These are phyloP conservation scores for Asterella californica DNA, from an alignment of 225 moss, liverwort and hornwort species.

Conservation along the genomic window DNA sequence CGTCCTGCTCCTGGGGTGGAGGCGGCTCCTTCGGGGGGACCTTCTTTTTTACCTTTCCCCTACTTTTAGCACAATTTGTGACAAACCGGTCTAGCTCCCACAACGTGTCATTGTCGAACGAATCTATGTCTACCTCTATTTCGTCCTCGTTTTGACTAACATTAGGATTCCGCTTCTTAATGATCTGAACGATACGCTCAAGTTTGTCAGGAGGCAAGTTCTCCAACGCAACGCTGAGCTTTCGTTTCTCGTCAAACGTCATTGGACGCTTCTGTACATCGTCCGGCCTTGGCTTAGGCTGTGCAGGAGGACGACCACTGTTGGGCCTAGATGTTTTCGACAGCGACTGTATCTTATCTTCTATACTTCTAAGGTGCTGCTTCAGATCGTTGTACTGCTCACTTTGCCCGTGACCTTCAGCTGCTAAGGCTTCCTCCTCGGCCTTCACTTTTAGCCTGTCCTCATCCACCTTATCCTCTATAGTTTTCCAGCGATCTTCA, in stretches of 20 bases:
- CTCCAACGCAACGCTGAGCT: conserved; percentile 40
- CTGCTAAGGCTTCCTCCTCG: conserved; percentile 42
- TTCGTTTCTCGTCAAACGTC: conserved; percentile 50
- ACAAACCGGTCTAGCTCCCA: conserved; percentile 61
- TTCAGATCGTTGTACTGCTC: conserved; percentile 42
- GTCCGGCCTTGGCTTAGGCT: conserved; percentile 35
- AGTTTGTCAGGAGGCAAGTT: conserved; percentile 33
- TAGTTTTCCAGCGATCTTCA: conserved; percentile 44
- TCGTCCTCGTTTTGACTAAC: conserved; percentile 31
- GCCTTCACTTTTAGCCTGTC: conserved; percentile 40
- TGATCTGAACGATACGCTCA: conserved; percentile 40
- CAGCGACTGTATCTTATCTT: conserved; percentile 39
- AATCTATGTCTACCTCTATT: conserved; percentile 43
- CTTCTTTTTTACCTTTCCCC: conserved; percentile 47
- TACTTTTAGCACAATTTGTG: conserved; percentile 59
- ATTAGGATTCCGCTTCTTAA: conserved; percentile 38
- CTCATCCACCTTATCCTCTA: conserved; percentile 37
- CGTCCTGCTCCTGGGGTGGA: conserved; percentile 18
- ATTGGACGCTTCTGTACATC: conserved; percentile 47
- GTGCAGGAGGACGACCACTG: conserved; percentile 31
- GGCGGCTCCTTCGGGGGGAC: conserved; percentile 24
- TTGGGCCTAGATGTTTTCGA: conserved; percentile 28
- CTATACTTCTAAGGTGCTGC: conserved; percentile 45
- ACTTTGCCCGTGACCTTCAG: conserved; percentile 35
- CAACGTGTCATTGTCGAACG: conserved; percentile 42